phyloP scores from a whole-genome alignment of 2,329 filamentous ascomycete genomes.

The Tolypocladium pustulatum region DNA sequence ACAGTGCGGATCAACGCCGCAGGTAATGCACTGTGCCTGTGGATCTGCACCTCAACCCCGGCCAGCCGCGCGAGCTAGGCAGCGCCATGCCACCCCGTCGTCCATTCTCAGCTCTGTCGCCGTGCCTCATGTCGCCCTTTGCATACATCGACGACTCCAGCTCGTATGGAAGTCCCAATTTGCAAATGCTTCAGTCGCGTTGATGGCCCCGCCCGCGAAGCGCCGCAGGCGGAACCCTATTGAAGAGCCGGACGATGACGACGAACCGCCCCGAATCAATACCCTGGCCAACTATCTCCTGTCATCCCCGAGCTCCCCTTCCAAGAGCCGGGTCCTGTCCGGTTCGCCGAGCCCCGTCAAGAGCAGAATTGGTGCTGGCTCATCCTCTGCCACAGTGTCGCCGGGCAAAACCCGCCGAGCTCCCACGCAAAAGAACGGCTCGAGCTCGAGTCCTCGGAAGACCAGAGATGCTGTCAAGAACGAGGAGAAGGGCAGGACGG shows the following conservation, averaged over 20 bases:
- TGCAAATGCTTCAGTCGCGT: conserved; percentile 19
- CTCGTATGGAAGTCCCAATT: conserved; percentile 11
- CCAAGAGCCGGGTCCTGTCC: conserved; percentile 19
- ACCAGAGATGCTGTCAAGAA: conserved; percentile 24
- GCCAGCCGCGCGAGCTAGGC: neutral
- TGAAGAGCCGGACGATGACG: conserved; percentile 38
- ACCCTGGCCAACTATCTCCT: conserved; percentile 43
- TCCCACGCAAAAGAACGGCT: conserved; percentile 16
- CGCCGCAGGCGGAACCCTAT: conserved; percentile 48
- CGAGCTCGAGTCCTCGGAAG: conserved; percentile 28
- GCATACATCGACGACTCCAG: neutral
- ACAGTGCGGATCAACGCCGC: neutral
- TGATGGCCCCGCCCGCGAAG: conserved; percentile 49
- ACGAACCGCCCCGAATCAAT: conserved; percentile 31
- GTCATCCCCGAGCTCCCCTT: conserved; percentile 37
- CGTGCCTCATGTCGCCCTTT: neutral
- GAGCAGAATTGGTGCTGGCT: conserved; percentile 7
- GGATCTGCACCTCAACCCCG: neutral
- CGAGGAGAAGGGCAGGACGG: conserved; percentile 42
- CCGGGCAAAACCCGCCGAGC: conserved; percentile 14
- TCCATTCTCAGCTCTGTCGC: neutral
- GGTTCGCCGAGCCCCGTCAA: conserved; percentile 32
- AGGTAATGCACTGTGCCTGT: neutral
- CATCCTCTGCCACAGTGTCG: conserved; percentile 6
- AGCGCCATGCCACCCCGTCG: conserved; percentile 4